phyloP scores from a whole-genome alignment of 75 land plant genomes.

The Pseudotsuga menziesii region DNA sequence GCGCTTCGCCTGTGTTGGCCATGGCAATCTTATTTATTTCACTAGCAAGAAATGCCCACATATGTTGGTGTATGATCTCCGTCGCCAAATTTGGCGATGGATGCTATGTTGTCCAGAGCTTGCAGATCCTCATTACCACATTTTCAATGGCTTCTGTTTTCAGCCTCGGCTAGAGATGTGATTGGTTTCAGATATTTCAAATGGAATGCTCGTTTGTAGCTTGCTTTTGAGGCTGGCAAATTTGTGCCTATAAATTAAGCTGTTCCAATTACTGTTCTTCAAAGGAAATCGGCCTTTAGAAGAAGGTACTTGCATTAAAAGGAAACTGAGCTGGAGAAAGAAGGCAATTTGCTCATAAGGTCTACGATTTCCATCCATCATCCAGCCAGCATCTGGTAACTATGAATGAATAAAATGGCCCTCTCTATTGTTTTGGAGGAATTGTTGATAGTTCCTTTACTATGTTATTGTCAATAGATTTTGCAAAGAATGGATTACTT shows the following conservation, averaged over 20 bases:
- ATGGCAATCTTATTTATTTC: slow-evolving; percentile 19
- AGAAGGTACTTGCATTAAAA: neutral
- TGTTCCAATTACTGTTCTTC: neutral
- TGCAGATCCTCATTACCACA: slow-evolving; percentile 17
- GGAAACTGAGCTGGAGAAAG: neutral
- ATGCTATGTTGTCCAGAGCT: slow-evolving; percentile 8
- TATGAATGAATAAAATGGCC: neutral
- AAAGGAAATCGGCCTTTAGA: neutral
- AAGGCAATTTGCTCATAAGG: neutral
- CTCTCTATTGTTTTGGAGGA: neutral
- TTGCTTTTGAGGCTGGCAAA: neutral
- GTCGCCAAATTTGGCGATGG: slow-evolving; percentile 12
- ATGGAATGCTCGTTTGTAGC: neutral
- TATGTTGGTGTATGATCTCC: slow-evolving; percentile 12
- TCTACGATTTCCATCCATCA: slow-evolving; percentile 1
- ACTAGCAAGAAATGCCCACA: slow-evolving; percentile 17
- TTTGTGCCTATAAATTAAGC: neutral
- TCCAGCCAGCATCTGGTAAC: neutral
- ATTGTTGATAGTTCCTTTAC: neutral
- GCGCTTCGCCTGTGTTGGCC: slow-evolving; percentile 21
- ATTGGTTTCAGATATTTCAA: slow-evolving; percentile 4
- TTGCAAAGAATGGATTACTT: neutral
- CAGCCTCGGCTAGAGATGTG: slow-evolving; percentile 9
- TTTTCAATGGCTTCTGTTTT: slow-evolving; percentile 17
- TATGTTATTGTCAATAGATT: neutral